phyloP scores from a whole-genome alignment of 2,329 filamentous ascomycete genomes.

The Graphilbum sp. region DNA sequence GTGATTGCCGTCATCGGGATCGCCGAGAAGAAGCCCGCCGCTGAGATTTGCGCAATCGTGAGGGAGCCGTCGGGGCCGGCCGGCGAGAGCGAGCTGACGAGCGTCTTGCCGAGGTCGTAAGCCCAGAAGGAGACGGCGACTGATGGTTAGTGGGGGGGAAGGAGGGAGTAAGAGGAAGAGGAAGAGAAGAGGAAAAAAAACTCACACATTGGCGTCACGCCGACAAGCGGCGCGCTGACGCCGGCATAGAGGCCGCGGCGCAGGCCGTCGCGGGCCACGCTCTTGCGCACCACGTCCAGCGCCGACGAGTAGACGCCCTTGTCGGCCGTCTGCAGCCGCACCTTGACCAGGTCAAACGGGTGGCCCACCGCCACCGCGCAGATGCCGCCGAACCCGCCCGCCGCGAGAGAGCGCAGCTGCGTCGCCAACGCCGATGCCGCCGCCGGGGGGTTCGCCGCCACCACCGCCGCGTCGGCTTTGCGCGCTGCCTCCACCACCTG shows the following conservation, averaged over 20 bases:
- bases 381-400: conserved; percentile 83
- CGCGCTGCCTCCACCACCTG: not conserved
- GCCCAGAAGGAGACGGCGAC: conserved; percentile 65
- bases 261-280: conserved; percentile 72
- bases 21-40: conserved; percentile 93
- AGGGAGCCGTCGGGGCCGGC: conserved; percentile 53
- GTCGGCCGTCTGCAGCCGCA: conserved; percentile 90
- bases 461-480: conserved; percentile 1
- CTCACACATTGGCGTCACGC: conserved; percentile 98
- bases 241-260: conserved; percentile 80
- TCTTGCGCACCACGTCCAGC: conserved; percentile 81
- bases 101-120: conserved; percentile 85
- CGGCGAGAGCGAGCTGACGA: conserved; percentile 55
- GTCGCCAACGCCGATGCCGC: conserved; percentile 14
- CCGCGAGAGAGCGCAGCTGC: conserved; percentile 64
- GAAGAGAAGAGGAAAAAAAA: conserved; percentile 68
- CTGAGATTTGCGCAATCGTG: conserved; percentile 72
- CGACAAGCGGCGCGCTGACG: conserved; percentile 83
- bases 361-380: conserved; percentile 91
- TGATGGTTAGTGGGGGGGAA: conserved; percentile 13
- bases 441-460: not conserved
- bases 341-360: conserved; percentile 95
- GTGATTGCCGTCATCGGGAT: conserved; percentile 97
- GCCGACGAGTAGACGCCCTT: conserved; percentile 81
- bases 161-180: too few species aligned